Evolutionary conservation across 2,329 filamentous ascomycete genomes (phyloP), one percentile per base, ranked within the genome.

Genomic region (Colletotrichum sp.): DNA sequence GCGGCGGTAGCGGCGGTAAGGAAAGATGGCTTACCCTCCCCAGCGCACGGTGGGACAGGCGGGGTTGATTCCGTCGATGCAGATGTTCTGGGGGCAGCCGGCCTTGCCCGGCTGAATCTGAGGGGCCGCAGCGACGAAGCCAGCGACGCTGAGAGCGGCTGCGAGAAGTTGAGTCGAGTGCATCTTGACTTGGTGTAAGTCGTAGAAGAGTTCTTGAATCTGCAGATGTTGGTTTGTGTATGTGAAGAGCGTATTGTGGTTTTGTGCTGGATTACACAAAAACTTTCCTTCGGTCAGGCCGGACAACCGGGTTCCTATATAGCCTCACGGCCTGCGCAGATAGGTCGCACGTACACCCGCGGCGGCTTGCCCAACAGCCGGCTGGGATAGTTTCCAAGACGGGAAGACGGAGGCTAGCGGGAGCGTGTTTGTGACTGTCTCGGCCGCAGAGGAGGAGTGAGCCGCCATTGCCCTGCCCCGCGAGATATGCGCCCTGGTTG

Each of bases 1-100:
- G 32, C 7, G 4, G 15, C 21, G 34, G 21, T 16, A 28, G 15
- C 1, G 16, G n/a, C n/a, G n/a, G n/a, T n/a, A 7, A 32, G 21
- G 0, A 6, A 13, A 34, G 1, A 6, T 7, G 28, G 12, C 79
- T 78, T 77, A 83, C 83, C 76, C 79, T 81, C 82, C 82, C 36
- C 77, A 84, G 9, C 21, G 49, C 6, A 77, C 62, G 10, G 28
- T 18, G 18, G 79, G 79, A 59, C 83, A 85, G 1, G 80, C 78
- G 2, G 74, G 28, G 62, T 80, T 82, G 9, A 82, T 72, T 30
- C 69, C 80, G 8, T 83, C 79, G 39, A 84, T 49, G 64, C 83
- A 84, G 26, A 83, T 71, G 6, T 68, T 75, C 49, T 32, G 36
- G 18, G 77, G 77, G 63, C 77, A 78, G 52, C 70, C 34, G 21